Evolutionary conservation across 2,329 filamentous ascomycete species (phyloP).

Genomic region (Lanzia echinophila): DNA sequence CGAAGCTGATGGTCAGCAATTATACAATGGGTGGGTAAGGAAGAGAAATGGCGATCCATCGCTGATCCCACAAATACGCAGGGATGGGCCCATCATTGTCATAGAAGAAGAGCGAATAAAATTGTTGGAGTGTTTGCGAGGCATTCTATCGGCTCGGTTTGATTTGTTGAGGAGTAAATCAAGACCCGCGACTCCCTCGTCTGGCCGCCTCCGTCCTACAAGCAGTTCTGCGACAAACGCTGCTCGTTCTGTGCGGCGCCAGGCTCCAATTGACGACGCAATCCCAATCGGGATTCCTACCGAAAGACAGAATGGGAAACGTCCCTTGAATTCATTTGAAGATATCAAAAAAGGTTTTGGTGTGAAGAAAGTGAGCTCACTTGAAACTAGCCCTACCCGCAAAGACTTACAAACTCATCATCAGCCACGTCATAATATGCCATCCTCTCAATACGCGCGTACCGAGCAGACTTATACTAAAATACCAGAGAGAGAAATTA

Average conservation of each 20-base stretch:
- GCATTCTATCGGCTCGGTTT: neutral
- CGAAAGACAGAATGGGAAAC: neutral
- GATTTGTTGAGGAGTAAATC: neutral
- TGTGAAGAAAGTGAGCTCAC: neutral
- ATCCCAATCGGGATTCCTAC: neutral
- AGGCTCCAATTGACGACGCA: neutral
- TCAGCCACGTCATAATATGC: neutral
- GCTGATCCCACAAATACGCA: slow-evolving; percentile 13
- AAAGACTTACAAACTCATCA: neutral
- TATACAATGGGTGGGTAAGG: slow-evolving; percentile 15
- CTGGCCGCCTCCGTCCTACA: neutral
- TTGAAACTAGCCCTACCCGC: neutral
- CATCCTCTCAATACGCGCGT: neutral
- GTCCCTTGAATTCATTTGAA: neutral
- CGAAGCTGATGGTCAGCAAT: slow-evolving; percentile 1
- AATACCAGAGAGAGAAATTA: neutral
- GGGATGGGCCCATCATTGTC: slow-evolving; percentile 9
- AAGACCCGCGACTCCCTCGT: neutral
- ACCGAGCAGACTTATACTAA: too few species aligned
- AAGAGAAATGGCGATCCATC: slow-evolving; percentile 18
- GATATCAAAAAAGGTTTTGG: neutral
- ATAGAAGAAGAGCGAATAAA: slow-evolving; percentile 5
- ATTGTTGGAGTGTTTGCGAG: slow-evolving; percentile 10
- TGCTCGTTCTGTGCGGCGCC: neutral
- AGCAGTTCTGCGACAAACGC: neutral